These are phyloP conservation scores for Clonostachys rhizophaga DNA, from an alignment of 2,329 filamentous ascomycete genomes.

Conservation along the genomic window DNA sequence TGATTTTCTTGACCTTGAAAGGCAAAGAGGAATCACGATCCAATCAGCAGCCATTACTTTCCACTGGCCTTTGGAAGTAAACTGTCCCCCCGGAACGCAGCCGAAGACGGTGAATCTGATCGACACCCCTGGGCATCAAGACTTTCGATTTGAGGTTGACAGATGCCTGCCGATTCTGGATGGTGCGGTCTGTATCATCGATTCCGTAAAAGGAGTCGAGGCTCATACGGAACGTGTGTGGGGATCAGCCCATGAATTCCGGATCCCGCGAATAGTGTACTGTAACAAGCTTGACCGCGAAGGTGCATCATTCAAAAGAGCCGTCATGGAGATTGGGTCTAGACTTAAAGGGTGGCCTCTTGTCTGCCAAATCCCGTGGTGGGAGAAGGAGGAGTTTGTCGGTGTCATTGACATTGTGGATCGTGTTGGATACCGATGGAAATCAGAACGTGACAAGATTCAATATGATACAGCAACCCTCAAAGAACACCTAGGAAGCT, in stretches of 20 bases:
- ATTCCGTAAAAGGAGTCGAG: slow-evolving; percentile 90
- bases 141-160: slow-evolving; percentile 95
- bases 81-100: slow-evolving; percentile 28
- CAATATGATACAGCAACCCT: slow-evolving; percentile 20
- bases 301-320: slow-evolving; percentile 75
- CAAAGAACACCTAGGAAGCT: slow-evolving; percentile 30
- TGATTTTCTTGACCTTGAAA: slow-evolving; percentile 90
- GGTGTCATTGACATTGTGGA: slow-evolving; percentile 83
- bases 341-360: slow-evolving; percentile 81
- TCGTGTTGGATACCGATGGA: slow-evolving; percentile 71
- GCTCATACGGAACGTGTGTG: slow-evolving; percentile 97
- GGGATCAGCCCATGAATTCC: slow-evolving; percentile 81
- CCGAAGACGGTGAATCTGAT: slow-evolving; percentile 82
- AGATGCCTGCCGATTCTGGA: slow-evolving; percentile 85
- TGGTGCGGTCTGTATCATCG: slow-evolving; percentile 87
- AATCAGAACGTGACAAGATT: slow-evolving; percentile 34
- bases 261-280: slow-evolving; percentile 75
- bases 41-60: slow-evolving; percentile 97
- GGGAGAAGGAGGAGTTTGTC: slow-evolving; percentile 72
- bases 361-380: slow-evolving; percentile 95
- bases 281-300: slow-evolving; percentile 78
- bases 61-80: slow-evolving; percentile 69
- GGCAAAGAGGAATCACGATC: slow-evolving; percentile 91
- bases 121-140: slow-evolving; percentile 93
- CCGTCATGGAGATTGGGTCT: slow-evolving; percentile 79